Base-by-base conservation (phyloP, 129 eudicot genomes). In the Dittrichia graveolens region DNA sequence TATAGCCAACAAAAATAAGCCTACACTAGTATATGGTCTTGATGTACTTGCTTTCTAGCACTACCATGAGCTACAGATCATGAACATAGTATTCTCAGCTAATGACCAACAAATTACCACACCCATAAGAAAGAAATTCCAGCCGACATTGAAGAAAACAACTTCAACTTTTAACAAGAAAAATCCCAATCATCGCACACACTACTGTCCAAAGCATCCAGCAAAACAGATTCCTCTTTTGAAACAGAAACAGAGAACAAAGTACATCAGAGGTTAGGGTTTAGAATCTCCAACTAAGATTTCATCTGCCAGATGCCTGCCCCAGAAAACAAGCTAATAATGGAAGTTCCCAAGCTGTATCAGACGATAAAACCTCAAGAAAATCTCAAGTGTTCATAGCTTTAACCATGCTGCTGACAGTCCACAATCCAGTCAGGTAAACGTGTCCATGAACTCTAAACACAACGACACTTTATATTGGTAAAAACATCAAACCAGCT, bases 341-440 rank as follows among this genome's bases (percentile, higher is more conserved):
- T 63, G 46, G 50, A 55, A 64, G 67, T 52, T 71, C 70, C 43
- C 78, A 70, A 79, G 67, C 62, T 43, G 65, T 34, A 72, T 48
- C 60, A 42, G 70, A 79, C 75, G 70, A 67, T 41, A 71, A 57
- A 74, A 74, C 73, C 73, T 79, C 60, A 63, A 14, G 57, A 80
- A 61, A 49, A 61, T 78, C 58, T 75, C 79, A 80, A 73, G 60
- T 50, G 77, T 65, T 72, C 71, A 73, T 71, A 60, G 81, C 69
- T 79, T 77, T 79, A 65, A 86, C 85, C 68, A 86, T 61, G 86
- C 86, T 61, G 79, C 82, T 48, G 83, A 83, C 75, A 77, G 80
- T 83, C 90, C 81, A 80, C 96, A 81, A 69, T 85, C 82, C 85
- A 60, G 79, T 80, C 81, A 83, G 74, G 85, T 71, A 53, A 83